Evolutionary conservation across 2,329 filamentous ascomycete genomes (phyloP).

Genomic region (Colletotrichum australisinense): DNA sequence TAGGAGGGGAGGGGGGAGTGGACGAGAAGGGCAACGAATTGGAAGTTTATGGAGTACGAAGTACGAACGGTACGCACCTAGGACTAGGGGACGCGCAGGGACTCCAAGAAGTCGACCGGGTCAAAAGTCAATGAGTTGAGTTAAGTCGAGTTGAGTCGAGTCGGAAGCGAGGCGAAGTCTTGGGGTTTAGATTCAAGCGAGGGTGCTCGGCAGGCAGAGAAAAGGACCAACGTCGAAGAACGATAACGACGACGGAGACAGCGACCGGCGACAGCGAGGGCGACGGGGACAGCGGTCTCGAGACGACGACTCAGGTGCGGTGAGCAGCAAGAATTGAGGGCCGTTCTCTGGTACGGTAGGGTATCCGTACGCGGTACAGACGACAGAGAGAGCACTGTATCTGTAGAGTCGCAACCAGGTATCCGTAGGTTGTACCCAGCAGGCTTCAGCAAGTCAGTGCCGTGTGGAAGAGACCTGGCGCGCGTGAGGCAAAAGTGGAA

Average conservation of each 20-base stretch:
- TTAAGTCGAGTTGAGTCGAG: constrained; percentile 11
- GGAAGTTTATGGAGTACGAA: not conserved
- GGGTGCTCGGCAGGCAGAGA: not conserved
- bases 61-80: constrained; percentile 25
- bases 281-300: constrained; percentile 3
- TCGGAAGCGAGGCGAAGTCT: constrained; percentile 9
- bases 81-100: constrained; percentile 13
- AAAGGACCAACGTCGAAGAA: not conserved
- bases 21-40: constrained; percentile 20
- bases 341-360: not conserved
- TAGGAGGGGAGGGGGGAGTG: constrained; percentile 2
- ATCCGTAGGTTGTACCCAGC: not conserved
- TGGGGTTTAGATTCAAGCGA: not conserved
- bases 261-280: not conserved
- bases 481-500: constrained; percentile 2
- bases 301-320: constrained; percentile 22
- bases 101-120: constrained; percentile 22
- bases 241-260: not conserved
- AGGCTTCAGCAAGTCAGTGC: not conserved
- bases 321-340: not conserved
- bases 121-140: constrained; percentile 6
- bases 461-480: not conserved
- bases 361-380: not conserved
- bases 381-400: not conserved
- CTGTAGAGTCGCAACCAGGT: constrained; percentile 1